These are phyloP conservation scores for Plasmodium vivax DNA, from an alignment of 169 alveolate species.

Conservation along the genomic window DNA sequence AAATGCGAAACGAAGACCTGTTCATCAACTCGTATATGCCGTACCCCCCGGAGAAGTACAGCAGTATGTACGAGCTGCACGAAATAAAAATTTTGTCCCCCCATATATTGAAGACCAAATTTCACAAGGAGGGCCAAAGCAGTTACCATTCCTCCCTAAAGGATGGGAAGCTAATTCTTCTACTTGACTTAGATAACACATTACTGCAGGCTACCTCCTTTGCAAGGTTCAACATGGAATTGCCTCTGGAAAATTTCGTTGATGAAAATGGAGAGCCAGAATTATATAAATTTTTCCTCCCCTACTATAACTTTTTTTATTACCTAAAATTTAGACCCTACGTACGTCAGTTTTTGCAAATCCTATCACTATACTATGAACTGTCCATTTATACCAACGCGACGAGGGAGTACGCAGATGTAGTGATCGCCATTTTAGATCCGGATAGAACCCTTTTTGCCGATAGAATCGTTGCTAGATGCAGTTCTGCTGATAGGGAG, in stretches of 20 bases:
- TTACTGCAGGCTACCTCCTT: constrained; percentile 91
- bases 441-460: constrained; percentile 91
- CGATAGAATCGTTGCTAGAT: constrained; percentile 91
- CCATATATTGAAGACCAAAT: constrained; percentile 44
- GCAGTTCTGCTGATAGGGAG: constrained; percentile 88
- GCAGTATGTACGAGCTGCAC: constrained; percentile 66
- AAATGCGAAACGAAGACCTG: constrained; percentile 37
- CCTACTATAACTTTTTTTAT: constrained; percentile 88
- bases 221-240: constrained; percentile 87
- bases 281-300: constrained; percentile 89
- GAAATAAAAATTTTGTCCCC: constrained; percentile 75
- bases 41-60: constrained; percentile 73
- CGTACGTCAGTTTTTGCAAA: constrained; percentile 89
- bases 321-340: constrained; percentile 92
- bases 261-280: constrained; percentile 92
- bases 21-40: constrained; percentile 66
- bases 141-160: constrained; percentile 71
- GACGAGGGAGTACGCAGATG: constrained; percentile 94
- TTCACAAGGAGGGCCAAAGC: constrained; percentile 22
- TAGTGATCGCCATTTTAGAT: constrained; percentile 91
- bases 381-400: constrained; percentile 93
- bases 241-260: constrained; percentile 88
- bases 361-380: constrained; percentile 90
- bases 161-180: constrained; percentile 86
- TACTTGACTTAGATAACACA: constrained; percentile 92